Base-by-base conservation (phyloP, 1,139 yeast genomes). In the Geotrichum phurueaensis region DNA sequence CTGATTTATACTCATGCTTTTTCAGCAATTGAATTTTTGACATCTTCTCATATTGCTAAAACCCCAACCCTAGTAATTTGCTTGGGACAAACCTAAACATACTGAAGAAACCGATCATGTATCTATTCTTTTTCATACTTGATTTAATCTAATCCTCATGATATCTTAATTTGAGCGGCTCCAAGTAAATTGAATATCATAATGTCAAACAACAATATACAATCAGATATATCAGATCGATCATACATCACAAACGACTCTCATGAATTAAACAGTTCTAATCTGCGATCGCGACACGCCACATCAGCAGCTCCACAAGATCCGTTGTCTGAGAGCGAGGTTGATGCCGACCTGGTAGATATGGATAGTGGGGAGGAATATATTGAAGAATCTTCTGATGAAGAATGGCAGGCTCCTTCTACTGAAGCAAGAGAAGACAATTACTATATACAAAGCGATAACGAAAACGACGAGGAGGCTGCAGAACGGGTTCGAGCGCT, bases 401-500 rank as follows among this genome's bases (percentile, higher is more conserved):
- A 33, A 33, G 39, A 33, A 33, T 33, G 39, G 39, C 39, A 33
- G 39, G 39, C 39, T 33, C 39, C 39, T 33, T 33, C 10, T 7
- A 33, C 3, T 33, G 7, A 4, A 33, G 7, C 39, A 33, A 33
- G 7, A 33, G 39, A 33, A 12, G 15, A 10, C 12, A 33, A 33
- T 33, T 33, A 33, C 15, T 7, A 12, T 33, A 25, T 5, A 25
- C 39, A 33, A 33, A 33, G 10, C 15, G 39, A 33, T 33, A 33
- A 13, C 7, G 39, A 33, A 33, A 33, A 33, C 15, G 39, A 33
- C 39, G 39, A 33, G 2, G 56, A 36, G 18, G 57, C 50, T 13
- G 60, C 31, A 5, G 50, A 43, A 43, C 56, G 52, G 29, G 31
- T 58, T 12, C 36, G 56, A 18, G 60, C 23, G 9, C 50, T 58